phyloP scores from a whole-genome alignment of 129 eudicot species.

The Helianthus tuberosus region DNA sequence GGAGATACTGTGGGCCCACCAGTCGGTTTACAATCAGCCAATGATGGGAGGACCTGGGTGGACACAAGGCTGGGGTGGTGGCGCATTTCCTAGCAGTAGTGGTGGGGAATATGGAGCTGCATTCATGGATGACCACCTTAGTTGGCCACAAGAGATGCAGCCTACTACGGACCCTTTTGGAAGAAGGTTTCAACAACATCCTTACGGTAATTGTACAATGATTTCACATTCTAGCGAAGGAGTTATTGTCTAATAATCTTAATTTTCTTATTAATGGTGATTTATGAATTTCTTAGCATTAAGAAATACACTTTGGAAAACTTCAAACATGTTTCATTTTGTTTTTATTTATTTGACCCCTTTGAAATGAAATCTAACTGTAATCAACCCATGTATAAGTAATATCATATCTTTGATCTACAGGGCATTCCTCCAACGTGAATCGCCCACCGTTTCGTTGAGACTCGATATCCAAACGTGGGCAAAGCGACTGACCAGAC shows the following conservation, averaged over 20 bases:
- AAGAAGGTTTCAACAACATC: conserved; percentile 21
- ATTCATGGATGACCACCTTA: not conserved
- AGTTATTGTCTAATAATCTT: too few relatives aligned
- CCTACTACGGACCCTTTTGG: conserved; percentile 14
- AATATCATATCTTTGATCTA: not conserved
- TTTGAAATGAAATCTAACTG: not conserved
- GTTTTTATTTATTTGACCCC: not conserved
- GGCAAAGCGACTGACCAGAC: not conserved
- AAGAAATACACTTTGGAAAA: not conserved
- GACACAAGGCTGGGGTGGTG: conserved; percentile 18
- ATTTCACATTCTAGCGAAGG: too few relatives aligned
- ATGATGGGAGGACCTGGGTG: not conserved
- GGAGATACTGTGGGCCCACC: not conserved
- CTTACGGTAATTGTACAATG: conserved; percentile 20
- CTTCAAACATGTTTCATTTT: not conserved
- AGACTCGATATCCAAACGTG: conserved; percentile 5
- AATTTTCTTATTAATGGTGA: too few relatives aligned
- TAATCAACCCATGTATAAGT: not conserved
- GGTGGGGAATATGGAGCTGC: not conserved
- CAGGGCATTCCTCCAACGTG: conserved; percentile 17
- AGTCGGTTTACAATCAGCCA: conserved; percentile 2
- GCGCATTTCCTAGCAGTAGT: not conserved
- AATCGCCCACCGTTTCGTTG: conserved; percentile 10
- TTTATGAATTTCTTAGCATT: too few relatives aligned
- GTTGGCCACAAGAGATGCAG: conserved; percentile 24